Base-by-base conservation (phyloP, 1,284 basidiomycete species). In the Malassezia pachydermatis region DNA sequence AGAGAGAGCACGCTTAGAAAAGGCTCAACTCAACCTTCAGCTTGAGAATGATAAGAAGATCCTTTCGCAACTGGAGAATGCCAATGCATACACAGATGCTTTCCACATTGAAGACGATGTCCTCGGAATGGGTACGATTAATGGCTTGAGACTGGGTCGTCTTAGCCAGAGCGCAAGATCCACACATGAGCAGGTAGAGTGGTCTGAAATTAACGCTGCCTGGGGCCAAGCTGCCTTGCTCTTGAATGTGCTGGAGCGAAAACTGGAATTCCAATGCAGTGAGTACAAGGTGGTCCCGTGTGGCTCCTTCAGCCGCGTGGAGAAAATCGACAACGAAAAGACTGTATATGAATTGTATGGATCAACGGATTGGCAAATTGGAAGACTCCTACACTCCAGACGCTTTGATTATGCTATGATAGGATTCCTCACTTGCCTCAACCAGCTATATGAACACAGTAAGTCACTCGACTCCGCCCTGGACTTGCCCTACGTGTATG, bases 181-280 rank as follows among this genome's bases (percentile, higher is more conserved):
- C 62, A 34, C 80, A 39, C 19, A 45, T 36, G 51, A 65, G 0
- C 61, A 86, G 32, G 60, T 98, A 23, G 92, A 96, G 67, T 99
- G 92, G 90, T 81, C 86, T 5, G 94, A 99, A 74, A 90, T 98
- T 72, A 98, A 98, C 68, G 94, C 94, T 5, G 94, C 94, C 3
- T 95, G 92, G 88, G 94, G 94, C 0, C 86, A 96, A 67, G 87
- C 88, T 0, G 77, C 92, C n/a, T 76, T 98, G 17, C 77, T 96
- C 44, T 76, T 98, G 13, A 86, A 90, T 62, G 88, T 88, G 4
- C 80, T 98, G 2, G 46, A 58, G 2, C 48, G 63, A 5, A 65
- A 62, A 33, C 41, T 62, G 4, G 36, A 41, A 8, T 32, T 59
- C 2, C 38, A 29, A 1, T 65, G 65, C 27, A 34, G 32, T 2